Evolutionary conservation across 73 alveolate genomes (phyloP), one percentile per base, ranked within the genome.

Genomic region (Paramecium tetraurelia): DNA sequence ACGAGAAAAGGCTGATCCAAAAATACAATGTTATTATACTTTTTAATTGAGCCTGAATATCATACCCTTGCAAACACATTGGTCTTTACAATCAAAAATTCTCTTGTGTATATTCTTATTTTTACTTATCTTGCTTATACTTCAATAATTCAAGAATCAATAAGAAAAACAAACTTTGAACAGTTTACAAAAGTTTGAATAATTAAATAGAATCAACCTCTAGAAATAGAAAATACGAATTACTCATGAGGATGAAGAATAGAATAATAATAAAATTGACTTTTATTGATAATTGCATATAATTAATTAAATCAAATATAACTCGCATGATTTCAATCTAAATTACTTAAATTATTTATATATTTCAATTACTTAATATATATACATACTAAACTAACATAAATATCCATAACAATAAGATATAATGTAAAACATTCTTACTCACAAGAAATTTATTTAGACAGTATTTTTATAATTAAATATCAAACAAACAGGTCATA

Each of bases 181-280:
- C 14, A 72, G 18, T 36, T 43, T 72, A 10, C 29, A 40, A 72
- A 72, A 18, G 12, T 72, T 72, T 38, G 86, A 72, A 72, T 38
- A 72, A 72, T 72, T 72, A 72, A 72, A 72, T 36, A 72, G 86
- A 38, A 36, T 72, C 18, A 72, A 72, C 24, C 59, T 72, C 1
- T 38, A 72, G 38, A 72, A 72, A 72, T 33, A 72, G n/a, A 72
- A 72, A 38, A 72, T 72, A 35, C 57, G 86, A 0, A 72, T 72
- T 36, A 72, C 86, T 29, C 86, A 72, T 72, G 86, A 72, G 36
- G 86, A 72, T 18, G 86, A 72, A 72, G 86, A 72, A 33, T 63
- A 63, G 12, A 63, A 63, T 7, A 63, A 50, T 50, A 50, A 53
- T 53, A 53, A 53, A 53, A 53, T 53, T 53, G 69, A 53, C 33